Conservation (phyloP, 2,329 filamentous ascomycete genomes). For the Paracorniculantispora psalliotae region DNA sequence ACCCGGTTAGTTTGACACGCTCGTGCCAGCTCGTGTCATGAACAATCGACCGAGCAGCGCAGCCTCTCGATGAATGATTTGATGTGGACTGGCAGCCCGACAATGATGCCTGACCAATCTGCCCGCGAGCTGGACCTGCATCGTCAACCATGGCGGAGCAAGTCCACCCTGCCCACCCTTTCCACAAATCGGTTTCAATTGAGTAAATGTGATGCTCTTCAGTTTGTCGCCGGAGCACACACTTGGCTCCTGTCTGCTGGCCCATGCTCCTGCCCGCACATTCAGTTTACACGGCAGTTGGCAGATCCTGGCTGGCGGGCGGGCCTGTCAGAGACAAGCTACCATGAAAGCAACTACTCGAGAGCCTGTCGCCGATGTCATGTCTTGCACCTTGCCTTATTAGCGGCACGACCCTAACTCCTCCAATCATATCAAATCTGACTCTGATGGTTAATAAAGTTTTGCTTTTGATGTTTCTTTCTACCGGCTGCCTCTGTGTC, state of each 20-base stretch:
- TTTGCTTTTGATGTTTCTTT: background rate
- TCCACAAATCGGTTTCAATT: background rate
- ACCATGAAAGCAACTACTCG: background rate
- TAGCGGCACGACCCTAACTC: background rate
- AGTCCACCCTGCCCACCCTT: background rate
- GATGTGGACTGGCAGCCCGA: background rate
- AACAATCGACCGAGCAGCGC: background rate
- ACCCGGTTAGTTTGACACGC: background rate
- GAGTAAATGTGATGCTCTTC: background rate
- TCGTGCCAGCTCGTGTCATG: background rate
- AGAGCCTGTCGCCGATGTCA: background rate
- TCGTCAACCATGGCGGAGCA: background rate
- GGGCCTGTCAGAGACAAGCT: background rate
- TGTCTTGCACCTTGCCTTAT: background rate
- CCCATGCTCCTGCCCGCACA: background rate
- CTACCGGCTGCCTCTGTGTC: background rate
- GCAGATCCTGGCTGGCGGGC: background rate
- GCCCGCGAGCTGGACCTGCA: background rate
- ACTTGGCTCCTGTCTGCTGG: background rate
- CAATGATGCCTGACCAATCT: background rate
- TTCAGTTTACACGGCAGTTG: slow-evolving; percentile 2
- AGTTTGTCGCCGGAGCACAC: background rate
- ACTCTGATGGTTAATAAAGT: background rate
- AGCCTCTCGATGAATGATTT: background rate
- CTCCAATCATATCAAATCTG: slow-evolving; percentile 5